Conservation (phyloP, 805 yeast genomes). For the Myxozyma melibiosi region DNA sequence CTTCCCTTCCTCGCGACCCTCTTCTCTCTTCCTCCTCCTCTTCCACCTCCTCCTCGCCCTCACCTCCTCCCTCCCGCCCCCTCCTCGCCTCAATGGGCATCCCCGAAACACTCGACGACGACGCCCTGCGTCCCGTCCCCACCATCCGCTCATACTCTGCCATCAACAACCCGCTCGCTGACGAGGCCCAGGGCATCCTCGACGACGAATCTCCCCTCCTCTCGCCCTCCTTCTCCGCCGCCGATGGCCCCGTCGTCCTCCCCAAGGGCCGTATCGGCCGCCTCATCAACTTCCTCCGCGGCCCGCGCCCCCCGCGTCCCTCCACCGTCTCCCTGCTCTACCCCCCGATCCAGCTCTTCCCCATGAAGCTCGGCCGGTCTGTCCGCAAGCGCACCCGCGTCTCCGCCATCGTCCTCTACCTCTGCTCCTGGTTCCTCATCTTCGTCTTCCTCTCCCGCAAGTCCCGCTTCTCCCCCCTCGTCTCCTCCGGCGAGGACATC, state of each 20-base stretch:
- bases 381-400: conserved; percentile 26
- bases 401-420: conserved; percentile 24
- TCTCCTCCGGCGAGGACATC: conserved; percentile 24
- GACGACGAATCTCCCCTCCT: conserved; percentile 31
- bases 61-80: background rate
- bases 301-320: conserved; percentile 32
- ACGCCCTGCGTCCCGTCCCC: conserved; percentile 8
- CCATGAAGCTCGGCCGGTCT: conserved; percentile 28
- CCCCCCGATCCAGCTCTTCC: conserved; percentile 32
- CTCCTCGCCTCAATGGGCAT: conserved; percentile 19
- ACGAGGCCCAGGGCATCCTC: conserved; percentile 17
- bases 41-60: background rate
- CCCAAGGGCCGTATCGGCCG: conserved; percentile 31
- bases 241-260: conserved; percentile 28
- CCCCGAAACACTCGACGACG: conserved; percentile 17
- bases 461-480: conserved; percentile 31
- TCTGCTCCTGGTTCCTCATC: conserved; percentile 31
- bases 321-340: conserved; percentile 29
- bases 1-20: conserved; percentile 13
- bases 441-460: conserved; percentile 32
- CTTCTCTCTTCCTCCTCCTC: conserved; percentile 5
- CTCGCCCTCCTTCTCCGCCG: conserved; percentile 16
- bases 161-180: conserved; percentile 19
- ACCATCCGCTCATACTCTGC: conserved; percentile 31
- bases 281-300: conserved; percentile 29